phyloP scores from a whole-genome alignment of 495 filamentous ascomycete species.

The Penicillium maclennaniae region DNA sequence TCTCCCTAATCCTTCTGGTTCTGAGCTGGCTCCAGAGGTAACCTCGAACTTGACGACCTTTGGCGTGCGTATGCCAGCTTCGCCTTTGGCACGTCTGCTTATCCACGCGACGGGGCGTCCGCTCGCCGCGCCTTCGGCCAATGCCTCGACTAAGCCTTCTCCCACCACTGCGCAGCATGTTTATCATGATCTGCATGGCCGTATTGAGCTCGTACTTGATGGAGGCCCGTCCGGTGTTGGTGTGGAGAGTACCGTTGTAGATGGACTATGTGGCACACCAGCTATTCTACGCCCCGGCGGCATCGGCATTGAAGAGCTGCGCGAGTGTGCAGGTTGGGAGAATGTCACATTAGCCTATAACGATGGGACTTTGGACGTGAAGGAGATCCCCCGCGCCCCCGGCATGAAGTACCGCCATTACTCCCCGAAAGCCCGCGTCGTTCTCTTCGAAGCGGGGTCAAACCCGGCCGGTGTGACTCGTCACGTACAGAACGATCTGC shows the following conservation, averaged over 20 bases:
- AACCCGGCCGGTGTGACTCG: constrained; percentile 27
- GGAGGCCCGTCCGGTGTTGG: constrained; percentile 83
- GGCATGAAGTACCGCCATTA: constrained; percentile 99
- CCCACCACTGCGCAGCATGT: constrained; percentile 91
- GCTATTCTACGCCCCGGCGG: constrained; percentile 84
- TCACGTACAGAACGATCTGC: constrained; percentile 35
- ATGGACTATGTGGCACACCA: constrained; percentile 77
- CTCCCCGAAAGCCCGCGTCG: constrained; percentile 81
- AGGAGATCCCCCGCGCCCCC: constrained; percentile 68
- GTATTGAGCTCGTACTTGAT: constrained; percentile 87
- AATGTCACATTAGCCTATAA: constrained; percentile 69
- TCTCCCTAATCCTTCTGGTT: constrained; percentile 67
- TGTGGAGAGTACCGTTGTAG: constrained; percentile 95
- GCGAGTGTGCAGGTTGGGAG: constrained; percentile 75
- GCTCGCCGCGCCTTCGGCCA: constrained; percentile 91
- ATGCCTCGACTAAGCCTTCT: constrained; percentile 86
- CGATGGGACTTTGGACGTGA: constrained; percentile 49
- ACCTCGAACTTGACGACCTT: constrained; percentile 81
- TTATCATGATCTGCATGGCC: constrained; percentile 72
- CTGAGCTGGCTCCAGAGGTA: constrained; percentile 76
- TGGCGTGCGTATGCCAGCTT: constrained; percentile 84
- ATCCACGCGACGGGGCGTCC: constrained; percentile 73
- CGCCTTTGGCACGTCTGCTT: constrained; percentile 76
- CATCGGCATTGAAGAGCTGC: constrained; percentile 79
- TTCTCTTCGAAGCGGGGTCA: constrained; percentile 66